Evolutionary conservation across 352 stramenopile species (phyloP).

Genomic region (Globisporangium cystogenes): DNA sequence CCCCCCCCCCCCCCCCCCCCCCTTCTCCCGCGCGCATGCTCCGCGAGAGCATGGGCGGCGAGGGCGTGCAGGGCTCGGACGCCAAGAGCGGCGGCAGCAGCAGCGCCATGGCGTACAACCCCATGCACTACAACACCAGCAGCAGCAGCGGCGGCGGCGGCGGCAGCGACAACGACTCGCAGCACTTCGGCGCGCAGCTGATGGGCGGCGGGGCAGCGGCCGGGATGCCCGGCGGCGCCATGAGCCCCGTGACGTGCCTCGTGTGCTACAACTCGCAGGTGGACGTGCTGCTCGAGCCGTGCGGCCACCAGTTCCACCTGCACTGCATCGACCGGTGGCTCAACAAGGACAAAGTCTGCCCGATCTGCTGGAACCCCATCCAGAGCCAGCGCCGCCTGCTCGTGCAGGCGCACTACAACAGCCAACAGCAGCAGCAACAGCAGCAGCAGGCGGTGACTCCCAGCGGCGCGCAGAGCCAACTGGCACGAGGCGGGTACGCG

Average conservation of each 20-base stretch:
- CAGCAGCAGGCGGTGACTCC: conserved; percentile 4
- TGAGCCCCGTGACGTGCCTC: conserved; percentile 23
- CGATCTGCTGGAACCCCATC: conserved; percentile 67
- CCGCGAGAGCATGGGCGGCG: conserved; percentile 1
- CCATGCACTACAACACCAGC: neutral
- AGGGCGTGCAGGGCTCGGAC: conserved; percentile 2
- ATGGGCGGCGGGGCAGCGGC: conserved; percentile 15
- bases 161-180: neutral
- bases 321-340: conserved; percentile 68
- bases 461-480: neutral
- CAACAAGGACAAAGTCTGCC: conserved; percentile 74
- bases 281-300: conserved; percentile 57
- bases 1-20: neutral
- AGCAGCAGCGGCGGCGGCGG: neutral
- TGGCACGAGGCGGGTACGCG: neutral
- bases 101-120: conserved; percentile 5
- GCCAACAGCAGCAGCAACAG: conserved; percentile 1
- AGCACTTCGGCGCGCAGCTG: conserved; percentile 16
- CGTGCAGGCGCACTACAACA: conserved; percentile 8
- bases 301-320: conserved; percentile 76
- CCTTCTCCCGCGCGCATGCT: neutral
- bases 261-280: conserved; percentile 43
- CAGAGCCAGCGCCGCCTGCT: conserved; percentile 52
- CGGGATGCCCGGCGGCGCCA: conserved; percentile 12
- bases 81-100: conserved; percentile 2